phyloP scores from a whole-genome alignment of 2,329 filamentous ascomycete species.

The Cryphonectria nitschkei region DNA sequence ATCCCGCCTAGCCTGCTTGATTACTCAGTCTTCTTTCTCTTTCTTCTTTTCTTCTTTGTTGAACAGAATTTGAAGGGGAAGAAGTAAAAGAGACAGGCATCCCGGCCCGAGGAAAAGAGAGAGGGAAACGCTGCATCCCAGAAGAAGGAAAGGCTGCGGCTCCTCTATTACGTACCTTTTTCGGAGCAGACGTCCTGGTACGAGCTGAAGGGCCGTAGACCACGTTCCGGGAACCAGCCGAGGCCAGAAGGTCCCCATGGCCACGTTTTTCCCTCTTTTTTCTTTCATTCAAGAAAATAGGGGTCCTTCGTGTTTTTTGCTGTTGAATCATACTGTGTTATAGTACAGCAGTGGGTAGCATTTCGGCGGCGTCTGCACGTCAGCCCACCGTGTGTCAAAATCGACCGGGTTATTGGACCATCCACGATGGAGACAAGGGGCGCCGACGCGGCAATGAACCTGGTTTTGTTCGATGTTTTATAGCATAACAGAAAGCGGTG shows the following conservation, averaged over 20 bases:
- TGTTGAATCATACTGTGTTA: not conserved
- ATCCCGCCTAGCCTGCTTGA: not conserved
- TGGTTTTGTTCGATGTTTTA: not conserved
- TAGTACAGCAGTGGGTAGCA: not conserved
- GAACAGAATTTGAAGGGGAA: not conserved
- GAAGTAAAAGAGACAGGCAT: not conserved
- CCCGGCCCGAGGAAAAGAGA: not conserved
- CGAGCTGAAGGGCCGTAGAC: constrained; percentile 1
- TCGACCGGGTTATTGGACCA: not conserved
- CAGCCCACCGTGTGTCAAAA: constrained; percentile 13
- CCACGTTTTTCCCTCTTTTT: constrained; percentile 25
- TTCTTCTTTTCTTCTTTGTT: not conserved
- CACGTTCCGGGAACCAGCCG: constrained; percentile 24
- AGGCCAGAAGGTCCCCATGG: constrained; percentile 8
- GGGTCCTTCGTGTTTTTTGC: constrained; percentile 15
- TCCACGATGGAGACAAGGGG: not conserved
- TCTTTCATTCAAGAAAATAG: constrained; percentile 8
- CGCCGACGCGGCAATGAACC: not conserved
- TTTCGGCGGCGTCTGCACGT: not conserved
- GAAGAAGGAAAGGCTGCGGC: not conserved
- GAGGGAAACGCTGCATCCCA: not conserved
- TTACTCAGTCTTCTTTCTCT: not conserved
- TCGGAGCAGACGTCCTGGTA: constrained; percentile 23
- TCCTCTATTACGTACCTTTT: constrained; percentile 22
- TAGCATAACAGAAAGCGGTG: not conserved